phyloP scores from a whole-genome alignment of 2,329 filamentous ascomycete genomes.

The Penicillium polonicum region DNA sequence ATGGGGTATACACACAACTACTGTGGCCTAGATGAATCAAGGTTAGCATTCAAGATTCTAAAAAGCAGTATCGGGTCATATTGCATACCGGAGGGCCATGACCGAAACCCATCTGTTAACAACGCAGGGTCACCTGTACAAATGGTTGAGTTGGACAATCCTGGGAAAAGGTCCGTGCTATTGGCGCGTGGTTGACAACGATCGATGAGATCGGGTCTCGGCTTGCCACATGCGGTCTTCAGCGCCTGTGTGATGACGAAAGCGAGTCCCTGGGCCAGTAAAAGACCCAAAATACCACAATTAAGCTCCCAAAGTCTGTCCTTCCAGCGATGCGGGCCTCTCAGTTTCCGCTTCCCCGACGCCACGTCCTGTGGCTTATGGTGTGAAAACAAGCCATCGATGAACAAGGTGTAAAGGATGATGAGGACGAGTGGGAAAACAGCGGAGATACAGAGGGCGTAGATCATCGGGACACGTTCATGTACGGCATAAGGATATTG shows the following conservation, averaged over 20 bases:
- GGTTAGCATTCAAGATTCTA: slow-evolving; percentile 4
- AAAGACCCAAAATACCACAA: slow-evolving; percentile 58
- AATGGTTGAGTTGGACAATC: slow-evolving; percentile 49
- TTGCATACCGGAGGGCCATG: slow-evolving; percentile 54
- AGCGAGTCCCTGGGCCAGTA: slow-evolving; percentile 53
- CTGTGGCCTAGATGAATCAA: slow-evolving; percentile 42
- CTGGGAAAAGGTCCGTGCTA: slow-evolving; percentile 38
- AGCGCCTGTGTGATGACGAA: slow-evolving; percentile 59
- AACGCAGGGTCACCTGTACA: slow-evolving; percentile 53
- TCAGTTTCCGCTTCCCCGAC: slow-evolving; percentile 41
- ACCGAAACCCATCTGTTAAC: slow-evolving; percentile 59
- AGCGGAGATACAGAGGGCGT: slow-evolving; percentile 51
- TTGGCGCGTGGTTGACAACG: slow-evolving; percentile 48
- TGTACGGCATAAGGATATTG: slow-evolving; percentile 58
- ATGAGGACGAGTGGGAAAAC: slow-evolving; percentile 54
- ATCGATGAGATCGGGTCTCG: slow-evolving; percentile 59
- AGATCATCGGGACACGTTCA: slow-evolving; percentile 54
- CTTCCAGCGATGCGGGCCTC: slow-evolving; percentile 52
- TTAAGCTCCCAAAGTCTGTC: slow-evolving; percentile 63
- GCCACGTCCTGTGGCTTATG: slow-evolving; percentile 36
- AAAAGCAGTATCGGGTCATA: background rate
- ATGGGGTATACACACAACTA: slow-evolving; percentile 44
- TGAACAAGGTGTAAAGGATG: slow-evolving; percentile 55
- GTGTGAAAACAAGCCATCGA: slow-evolving; percentile 60
- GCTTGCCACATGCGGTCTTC: slow-evolving; percentile 61